phyloP scores from a whole-genome alignment of 257 asterid genomes.

The Craterostigma plantagineum region DNA sequence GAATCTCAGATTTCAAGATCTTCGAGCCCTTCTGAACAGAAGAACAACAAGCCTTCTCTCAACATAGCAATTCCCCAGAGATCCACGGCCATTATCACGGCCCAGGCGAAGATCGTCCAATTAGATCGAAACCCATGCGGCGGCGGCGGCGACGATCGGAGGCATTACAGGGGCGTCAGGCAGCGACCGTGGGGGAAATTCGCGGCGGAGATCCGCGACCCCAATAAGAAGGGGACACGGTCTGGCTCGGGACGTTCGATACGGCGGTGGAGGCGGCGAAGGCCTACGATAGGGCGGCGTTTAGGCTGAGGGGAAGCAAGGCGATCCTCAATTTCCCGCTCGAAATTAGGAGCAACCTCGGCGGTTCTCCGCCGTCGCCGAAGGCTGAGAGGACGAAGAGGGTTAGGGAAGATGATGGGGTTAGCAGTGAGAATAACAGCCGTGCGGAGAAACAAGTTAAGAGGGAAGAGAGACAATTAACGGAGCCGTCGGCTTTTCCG shows the following conservation, averaged over 20 bases:
- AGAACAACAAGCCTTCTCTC: no score
- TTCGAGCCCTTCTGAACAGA: no score
- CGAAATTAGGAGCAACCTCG: background rate
- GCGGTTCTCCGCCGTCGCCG: background rate
- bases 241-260: slow-evolving; percentile 5
- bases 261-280: slow-evolving; percentile 6
- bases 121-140: no score
- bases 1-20: background rate
- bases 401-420: background rate
- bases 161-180: background rate
- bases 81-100: no score
- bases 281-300: slow-evolving; percentile 6
- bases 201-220: slow-evolving; percentile 7
- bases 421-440: background rate
- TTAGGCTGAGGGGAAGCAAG: slow-evolving; percentile 3
- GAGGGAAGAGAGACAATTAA: background rate
- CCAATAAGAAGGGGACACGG: slow-evolving; percentile 1
- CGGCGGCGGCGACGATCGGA: background rate
- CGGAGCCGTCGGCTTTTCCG: background rate
- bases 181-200: slow-evolving; percentile 6
- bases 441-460: background rate
- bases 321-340: slow-evolving; percentile 8
- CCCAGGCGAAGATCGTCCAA: no score
- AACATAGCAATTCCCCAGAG: background rate
- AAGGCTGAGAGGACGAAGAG: background rate